Evolutionary conservation across 2,329 filamentous ascomycete genomes (phyloP).

Genomic region (Aquanectria penicillioides): DNA sequence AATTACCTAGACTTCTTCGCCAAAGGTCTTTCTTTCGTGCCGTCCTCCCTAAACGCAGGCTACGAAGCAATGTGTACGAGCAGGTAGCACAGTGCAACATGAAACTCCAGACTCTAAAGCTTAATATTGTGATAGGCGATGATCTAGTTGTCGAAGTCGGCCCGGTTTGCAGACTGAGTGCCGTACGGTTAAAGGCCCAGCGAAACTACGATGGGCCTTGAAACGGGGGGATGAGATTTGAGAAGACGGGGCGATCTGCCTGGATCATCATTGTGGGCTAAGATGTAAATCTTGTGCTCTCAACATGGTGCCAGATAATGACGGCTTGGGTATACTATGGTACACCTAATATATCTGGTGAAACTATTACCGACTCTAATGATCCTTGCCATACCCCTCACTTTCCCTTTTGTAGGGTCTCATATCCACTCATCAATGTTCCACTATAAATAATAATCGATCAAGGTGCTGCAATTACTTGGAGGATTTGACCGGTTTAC

Average conservation of each 20-base stretch:
- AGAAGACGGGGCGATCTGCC: slow-evolving; percentile 15
- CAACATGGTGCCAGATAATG: slow-evolving; percentile 5
- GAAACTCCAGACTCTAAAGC: slow-evolving; percentile 10
- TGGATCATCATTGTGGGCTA: slow-evolving; percentile 1
- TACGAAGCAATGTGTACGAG: too few species aligned
- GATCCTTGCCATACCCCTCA: not conserved
- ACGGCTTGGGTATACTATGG: not conserved
- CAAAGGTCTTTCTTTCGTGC: too few species aligned
- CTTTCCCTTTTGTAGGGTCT: not conserved
- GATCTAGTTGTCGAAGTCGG: slow-evolving; percentile 14
- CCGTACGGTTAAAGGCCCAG: slow-evolving; percentile 8
- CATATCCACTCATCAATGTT: not conserved
- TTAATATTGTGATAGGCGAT: slow-evolving; percentile 14
- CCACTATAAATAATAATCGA: not conserved
- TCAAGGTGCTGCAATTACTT: not conserved
- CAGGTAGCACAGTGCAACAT: too few species aligned
- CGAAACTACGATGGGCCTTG: slow-evolving; percentile 2
- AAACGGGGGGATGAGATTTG: not conserved
- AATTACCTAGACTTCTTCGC: too few species aligned
- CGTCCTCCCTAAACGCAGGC: too few species aligned
- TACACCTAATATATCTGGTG: too few species aligned
- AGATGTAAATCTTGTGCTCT: slow-evolving; percentile 10
- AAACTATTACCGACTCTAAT: too few species aligned
- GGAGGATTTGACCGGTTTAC: not conserved
- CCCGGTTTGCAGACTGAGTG: slow-evolving; percentile 15